Evolutionary conservation across 192 early-diverging fungal species (phyloP), one percentile per base, ranked within the genome.

Genomic region (Gamsiella multidivaricata): DNA sequence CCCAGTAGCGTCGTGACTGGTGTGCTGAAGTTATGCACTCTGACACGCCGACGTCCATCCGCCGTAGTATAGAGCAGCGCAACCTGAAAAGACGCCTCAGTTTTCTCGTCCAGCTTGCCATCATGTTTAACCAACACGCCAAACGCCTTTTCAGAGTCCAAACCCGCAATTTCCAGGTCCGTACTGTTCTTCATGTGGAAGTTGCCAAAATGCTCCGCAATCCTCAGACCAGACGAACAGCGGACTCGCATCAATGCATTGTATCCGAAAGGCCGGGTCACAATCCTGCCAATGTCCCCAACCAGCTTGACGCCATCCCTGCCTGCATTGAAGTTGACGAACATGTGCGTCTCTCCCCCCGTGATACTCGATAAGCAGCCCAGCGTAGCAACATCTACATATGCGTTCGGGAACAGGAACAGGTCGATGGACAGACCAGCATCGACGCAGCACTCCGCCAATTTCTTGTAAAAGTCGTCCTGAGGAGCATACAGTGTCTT

Each of bases 11-110:
- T 81, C 15, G 94, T 95, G 58, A 91, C 88, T 5, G 92, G 87
- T 5, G 95, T 71, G 2, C 91, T 87, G 67, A 95, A 78, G 79
- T 95, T 99, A 81, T 95, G 93, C 18, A 98, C 93, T 43, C 97
- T 88, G 32, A 99, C 95, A 17, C 97, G 88, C 14, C 97, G 91
- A 62, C 94, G 81, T 2, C 97, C 97, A 31, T 80, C 80, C 0
- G 92, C 89, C 0, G 95, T 96, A 10, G 97, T 99, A 85, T 99
- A 99, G 33, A 99, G 84, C 51, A 99, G 81, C 5, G 97, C 97
- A n/a, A 88, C 90, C 82, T 99, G 97, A 88, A 99, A 92, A 20
- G 87, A 91, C 11, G 90, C 89, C 49, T 94, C 91, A 15, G 86
- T 84, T 63, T 88, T 90, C 59, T 96, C 93, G 53, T 97, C 94